Percentiles rank a stretch among this genome's conserved stretches.
Evolutionary conservation across 345 rosid genomes (phyloP).

Genomic region (Rhizophora apiculata): DNA sequence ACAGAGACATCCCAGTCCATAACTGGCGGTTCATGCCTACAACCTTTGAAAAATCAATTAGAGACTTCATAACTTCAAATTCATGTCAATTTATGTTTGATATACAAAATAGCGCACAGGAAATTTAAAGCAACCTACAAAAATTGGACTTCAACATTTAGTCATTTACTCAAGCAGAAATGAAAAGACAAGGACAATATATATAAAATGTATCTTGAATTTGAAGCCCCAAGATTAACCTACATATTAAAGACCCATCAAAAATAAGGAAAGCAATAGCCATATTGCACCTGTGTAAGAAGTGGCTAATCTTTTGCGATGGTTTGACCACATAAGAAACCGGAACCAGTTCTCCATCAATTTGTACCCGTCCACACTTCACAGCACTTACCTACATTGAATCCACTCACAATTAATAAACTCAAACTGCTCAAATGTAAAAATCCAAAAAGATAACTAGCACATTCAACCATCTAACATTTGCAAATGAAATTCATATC

Average conservation of each 20-base stretch:
- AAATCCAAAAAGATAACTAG: background rate
- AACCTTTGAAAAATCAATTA: constrained; percentile 37
- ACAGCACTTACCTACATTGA: constrained; percentile 66
- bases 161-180: too few relatives aligned
- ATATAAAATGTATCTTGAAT: too few relatives aligned
- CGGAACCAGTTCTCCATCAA: constrained; percentile 69
- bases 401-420: background rate
- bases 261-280: background rate
- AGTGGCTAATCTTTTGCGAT: constrained; percentile 85
- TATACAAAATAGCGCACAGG: too few relatives aligned
- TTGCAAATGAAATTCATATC: too few relatives aligned
- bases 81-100: background rate
- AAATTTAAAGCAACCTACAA: too few relatives aligned
- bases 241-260: too few relatives aligned
- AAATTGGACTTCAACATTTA: too few relatives aligned
- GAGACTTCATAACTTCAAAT: constrained; percentile 21
- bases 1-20: constrained; percentile 55
- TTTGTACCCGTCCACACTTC: constrained; percentile 77
- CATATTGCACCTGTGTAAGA: constrained; percentile 64
- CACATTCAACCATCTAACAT: too few relatives aligned
- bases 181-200: too few relatives aligned
- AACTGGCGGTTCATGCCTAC: constrained; percentile 92
- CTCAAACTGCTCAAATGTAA: background rate
- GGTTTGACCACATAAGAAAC: constrained; percentile 71
- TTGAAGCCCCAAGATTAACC: too few relatives aligned